phyloP scores from a whole-genome alignment of 768 basidiomycete genomes.

The Kwoniella botswanensis region DNA sequence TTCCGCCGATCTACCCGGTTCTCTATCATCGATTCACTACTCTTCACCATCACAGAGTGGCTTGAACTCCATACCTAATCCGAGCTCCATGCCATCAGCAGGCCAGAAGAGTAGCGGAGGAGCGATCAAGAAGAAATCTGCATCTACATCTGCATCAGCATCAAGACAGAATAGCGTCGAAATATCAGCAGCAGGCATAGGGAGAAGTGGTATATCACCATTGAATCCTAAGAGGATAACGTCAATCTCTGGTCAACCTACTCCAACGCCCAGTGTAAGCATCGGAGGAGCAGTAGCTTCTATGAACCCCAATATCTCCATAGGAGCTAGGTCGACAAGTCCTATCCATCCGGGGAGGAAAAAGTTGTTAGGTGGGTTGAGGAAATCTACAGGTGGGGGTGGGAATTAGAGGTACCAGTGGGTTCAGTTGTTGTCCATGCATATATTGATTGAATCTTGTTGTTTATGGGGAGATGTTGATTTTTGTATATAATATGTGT shows the following conservation, averaged over 20 bases:
- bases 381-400: slow-evolving; percentile 17
- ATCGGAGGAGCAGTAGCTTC: slow-evolving; percentile 52
- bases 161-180: slow-evolving; percentile 16
- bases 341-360: slow-evolving; percentile 32
- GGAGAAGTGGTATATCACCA: slow-evolving; percentile 38
- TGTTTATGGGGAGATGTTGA: too few species aligned
- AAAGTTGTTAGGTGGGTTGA: slow-evolving; percentile 43
- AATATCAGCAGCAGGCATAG: not conserved
- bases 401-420: too few species aligned
- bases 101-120: slow-evolving; percentile 7
- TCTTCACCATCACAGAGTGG: slow-evolving; percentile 49
- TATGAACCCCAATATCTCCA: slow-evolving; percentile 40
- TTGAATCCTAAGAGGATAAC: slow-evolving; percentile 51
- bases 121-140: slow-evolving; percentile 38
- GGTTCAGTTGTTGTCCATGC: too few species aligned
- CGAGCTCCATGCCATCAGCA: not conserved
- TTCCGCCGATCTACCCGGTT: slow-evolving; percentile 39
- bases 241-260: slow-evolving; percentile 15
- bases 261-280: slow-evolving; percentile 25
- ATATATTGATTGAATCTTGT: too few species aligned
- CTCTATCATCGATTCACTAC: slow-evolving; percentile 46
- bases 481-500: too few species aligned
- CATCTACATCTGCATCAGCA: slow-evolving; percentile 9
- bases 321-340: slow-evolving; percentile 36
- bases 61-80: slow-evolving; percentile 26